Conservation (phyloP, 192 early-diverging fungal genomes). For the Gryganskiella cystojenkinii region DNA sequence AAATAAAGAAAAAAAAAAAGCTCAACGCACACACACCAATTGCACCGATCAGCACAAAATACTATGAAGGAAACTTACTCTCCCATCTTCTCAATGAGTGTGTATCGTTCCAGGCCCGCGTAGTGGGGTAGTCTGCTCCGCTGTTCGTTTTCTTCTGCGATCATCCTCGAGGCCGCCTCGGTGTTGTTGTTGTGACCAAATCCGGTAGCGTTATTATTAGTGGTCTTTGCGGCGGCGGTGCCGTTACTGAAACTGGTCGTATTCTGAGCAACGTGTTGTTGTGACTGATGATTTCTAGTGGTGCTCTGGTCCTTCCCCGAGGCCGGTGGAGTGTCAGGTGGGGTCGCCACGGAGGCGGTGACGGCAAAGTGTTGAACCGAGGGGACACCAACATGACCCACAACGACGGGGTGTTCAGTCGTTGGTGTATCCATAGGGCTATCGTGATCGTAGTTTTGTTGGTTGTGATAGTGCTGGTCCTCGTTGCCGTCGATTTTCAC, state of each 20-base stretch:
- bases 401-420: no score
- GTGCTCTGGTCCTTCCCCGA: not conserved
- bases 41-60: not conserved
- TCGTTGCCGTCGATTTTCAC: not conserved
- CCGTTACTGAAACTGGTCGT: conserved; percentile 1
- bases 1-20: not conserved
- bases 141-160: conserved; percentile 58
- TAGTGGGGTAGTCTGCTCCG: conserved; percentile 58
- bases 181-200: conserved; percentile 30
- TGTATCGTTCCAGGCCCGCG: conserved; percentile 63
- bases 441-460: not conserved
- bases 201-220: not conserved
- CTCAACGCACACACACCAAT: not conserved
- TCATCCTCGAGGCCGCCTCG: conserved; percentile 49
- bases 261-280: conserved; percentile 13
- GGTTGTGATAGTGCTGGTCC: not conserved
- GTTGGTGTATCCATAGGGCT: no score
- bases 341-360: not conserved
- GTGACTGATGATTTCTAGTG: not conserved
- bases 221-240: conserved; percentile 3
- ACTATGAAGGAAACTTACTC: conserved; percentile 61
- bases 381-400: not conserved
- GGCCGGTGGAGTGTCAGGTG: not conserved
- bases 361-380: conserved; percentile 10
- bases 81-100: conserved; percentile 69